phyloP scores from a whole-genome alignment of 2,329 filamentous ascomycete species.

The Malbranchea cinnamomea region DNA sequence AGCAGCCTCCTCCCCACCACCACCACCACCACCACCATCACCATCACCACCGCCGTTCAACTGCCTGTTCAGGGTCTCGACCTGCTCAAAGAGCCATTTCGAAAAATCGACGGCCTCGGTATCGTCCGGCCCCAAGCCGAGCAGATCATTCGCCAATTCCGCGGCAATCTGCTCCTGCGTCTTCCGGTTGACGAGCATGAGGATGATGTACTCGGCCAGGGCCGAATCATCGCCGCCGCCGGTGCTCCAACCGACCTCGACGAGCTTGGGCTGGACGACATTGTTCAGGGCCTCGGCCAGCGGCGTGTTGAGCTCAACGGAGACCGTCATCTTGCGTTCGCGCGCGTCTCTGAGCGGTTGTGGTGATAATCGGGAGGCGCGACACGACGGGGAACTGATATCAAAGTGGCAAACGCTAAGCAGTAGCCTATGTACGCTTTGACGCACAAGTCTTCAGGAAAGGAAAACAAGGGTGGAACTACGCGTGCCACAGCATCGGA shows the following conservation, averaged over 20 bases:
- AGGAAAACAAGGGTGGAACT: no score
- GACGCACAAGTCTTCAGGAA: no score
- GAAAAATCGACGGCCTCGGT: conserved; percentile 70
- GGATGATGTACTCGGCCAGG: conserved; percentile 87
- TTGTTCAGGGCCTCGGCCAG: conserved; percentile 70
- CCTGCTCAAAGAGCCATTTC: conserved; percentile 84
- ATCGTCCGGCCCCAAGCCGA: conserved; percentile 70
- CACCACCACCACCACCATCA: conserved; percentile 20
- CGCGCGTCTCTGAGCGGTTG: background rate
- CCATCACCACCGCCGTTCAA: conserved; percentile 43
- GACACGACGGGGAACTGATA: no score
- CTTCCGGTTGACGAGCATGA: conserved; percentile 95
- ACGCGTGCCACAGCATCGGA: no score
- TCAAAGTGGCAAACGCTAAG: no score
- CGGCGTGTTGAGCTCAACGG: conserved; percentile 62
- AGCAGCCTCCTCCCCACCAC: background rate
- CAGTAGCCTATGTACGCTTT: background rate
- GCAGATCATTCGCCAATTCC: conserved; percentile 76
- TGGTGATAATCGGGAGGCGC: background rate
- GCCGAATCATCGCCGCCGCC: conserved; percentile 67
- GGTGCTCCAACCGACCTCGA: conserved; percentile 83
- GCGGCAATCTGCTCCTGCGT: conserved; percentile 75
- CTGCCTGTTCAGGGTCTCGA: conserved; percentile 51
- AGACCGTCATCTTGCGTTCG: conserved; percentile 50
- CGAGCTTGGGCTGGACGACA: conserved; percentile 77